Conservation (phyloP, 345 rosid species). For the Balakata baccata region DNA sequence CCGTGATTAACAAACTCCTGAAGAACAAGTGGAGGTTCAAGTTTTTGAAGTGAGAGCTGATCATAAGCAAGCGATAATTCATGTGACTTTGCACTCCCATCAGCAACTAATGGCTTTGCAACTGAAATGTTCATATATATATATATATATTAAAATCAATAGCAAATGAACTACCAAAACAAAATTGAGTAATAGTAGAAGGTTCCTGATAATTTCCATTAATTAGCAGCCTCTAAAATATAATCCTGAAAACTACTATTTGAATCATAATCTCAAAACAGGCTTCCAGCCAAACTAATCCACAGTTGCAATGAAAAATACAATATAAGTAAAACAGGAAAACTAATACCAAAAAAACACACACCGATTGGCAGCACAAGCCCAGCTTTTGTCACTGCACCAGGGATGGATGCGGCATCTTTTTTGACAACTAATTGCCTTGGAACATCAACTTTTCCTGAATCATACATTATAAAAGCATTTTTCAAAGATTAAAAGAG, state of each 20-base stretch:
- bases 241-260: background rate
- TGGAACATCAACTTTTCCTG: conserved; percentile 69
- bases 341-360: background rate
- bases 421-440: conserved; percentile 56
- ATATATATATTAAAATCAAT: background rate
- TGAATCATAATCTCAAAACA: background rate
- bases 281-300: conserved; percentile 13
- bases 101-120: conserved; percentile 72
- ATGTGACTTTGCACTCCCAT: conserved; percentile 82
- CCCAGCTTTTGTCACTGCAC: conserved; percentile 58
- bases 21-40: conserved; percentile 81
- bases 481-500: background rate
- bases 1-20: conserved; percentile 93
- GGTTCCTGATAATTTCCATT: background rate
- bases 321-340: background rate
- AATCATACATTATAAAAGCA: conserved; percentile 12
- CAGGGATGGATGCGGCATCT: conserved; percentile 62
- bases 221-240: conserved; percentile 2
- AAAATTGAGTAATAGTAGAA: background rate
- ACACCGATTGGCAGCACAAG: conserved; percentile 61
- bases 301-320: background rate
- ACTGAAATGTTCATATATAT: conserved; percentile 38
- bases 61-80: conserved; percentile 72
- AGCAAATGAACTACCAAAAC: background rate
- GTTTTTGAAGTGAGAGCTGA: conserved; percentile 54